Evolutionary conservation across 1,139 yeast species (phyloP), one percentile per base, ranked within the genome.

Genomic region (Taphrina flavorubra): DNA sequence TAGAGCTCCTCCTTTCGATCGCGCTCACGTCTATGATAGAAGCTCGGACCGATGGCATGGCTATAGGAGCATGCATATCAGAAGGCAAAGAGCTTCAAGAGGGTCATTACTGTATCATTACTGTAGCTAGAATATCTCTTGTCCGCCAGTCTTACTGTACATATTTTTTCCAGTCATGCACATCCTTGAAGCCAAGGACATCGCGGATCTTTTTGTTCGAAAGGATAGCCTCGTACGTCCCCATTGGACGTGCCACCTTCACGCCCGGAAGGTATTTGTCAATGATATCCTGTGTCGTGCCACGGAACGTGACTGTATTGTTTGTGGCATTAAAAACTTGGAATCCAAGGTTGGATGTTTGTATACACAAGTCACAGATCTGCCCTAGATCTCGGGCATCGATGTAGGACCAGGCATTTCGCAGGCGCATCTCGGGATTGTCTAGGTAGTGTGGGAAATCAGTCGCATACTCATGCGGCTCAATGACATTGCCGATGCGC

Each of bases 341-440:
- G 42, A 66, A 66, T 14, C 69, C 69, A 8, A 66, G 57, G 18
- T 51, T 51, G 18, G 64, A 65, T 36, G 61, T 51, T 58, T 62
- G 39, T 18, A 66, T 18, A 34, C 69, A 66, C 47, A 66, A 47
- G 49, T 66, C 63, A 59, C 69, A 66, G 62, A 66, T 66, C 34
- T 66, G 67, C 37, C 69, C 69, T 6, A 66, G 57, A 42, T 66
- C 69, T 31, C 69, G 51, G n/a, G 69, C 69, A 61, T 66, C 69
- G 44, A 61, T 66, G 36, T 66, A 66, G 14, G 67, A 61, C 66
- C 66, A 66, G 18, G 67, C 67, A 53, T 61, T 66, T 42, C 69
- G 39, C 36, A 46, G 16, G 2, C 69, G 36, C 56, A 47, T 20
- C 16, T 53, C 66, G 14, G 69, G 69, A 53, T 61, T 57, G 56